A percentile compares a stretch with the other conserved stretches of the same genome.
Evolutionary conservation across 2,329 filamentous ascomycete species (phyloP).

Genomic region (Zymoseptoria ardabiliae): DNA sequence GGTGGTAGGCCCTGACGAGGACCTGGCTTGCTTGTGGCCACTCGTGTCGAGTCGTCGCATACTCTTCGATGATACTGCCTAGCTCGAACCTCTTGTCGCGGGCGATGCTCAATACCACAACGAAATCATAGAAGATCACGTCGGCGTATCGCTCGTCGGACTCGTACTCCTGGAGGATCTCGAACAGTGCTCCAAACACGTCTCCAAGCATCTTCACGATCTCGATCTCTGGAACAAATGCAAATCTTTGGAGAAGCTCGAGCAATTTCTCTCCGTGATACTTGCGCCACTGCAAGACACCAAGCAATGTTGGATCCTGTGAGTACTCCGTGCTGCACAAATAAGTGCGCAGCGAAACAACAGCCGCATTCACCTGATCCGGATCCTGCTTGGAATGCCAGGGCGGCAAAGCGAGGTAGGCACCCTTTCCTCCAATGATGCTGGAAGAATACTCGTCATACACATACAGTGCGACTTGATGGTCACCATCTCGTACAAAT

Average conservation of each 20-base stretch:
- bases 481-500: slow-evolving; percentile 78
- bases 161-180: slow-evolving; percentile 83
- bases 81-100: slow-evolving; percentile 92
- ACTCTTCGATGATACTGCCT: slow-evolving; percentile 81
- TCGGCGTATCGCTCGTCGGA: slow-evolving; percentile 90
- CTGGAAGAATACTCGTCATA: slow-evolving; percentile 85
- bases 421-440: slow-evolving; percentile 66
- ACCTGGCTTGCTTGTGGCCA: slow-evolving; percentile 89
- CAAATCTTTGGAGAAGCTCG: slow-evolving; percentile 68
- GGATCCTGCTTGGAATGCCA: slow-evolving; percentile 64
- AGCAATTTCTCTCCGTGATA: slow-evolving; percentile 61
- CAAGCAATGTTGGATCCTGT: slow-evolving; percentile 79
- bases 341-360: slow-evolving; percentile 70
- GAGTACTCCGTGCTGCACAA: slow-evolving; percentile 93
- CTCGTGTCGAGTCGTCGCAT: slow-evolving; percentile 81
- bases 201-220: slow-evolving; percentile 88
- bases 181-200: slow-evolving; percentile 85
- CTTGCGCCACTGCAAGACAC: slow-evolving; percentile 67
- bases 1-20: slow-evolving; percentile 76
- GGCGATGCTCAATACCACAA: slow-evolving; percentile 85
- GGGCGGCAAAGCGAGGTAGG: slow-evolving; percentile 80
- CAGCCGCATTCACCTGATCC: slow-evolving; percentile 67
- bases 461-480: slow-evolving; percentile 75
- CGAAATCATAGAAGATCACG: slow-evolving; percentile 80
- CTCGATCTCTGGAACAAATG: slow-evolving; percentile 94